phyloP scores from a whole-genome alignment of 2,329 filamentous ascomycete genomes.

The Proliferodiscus dingleyae region DNA sequence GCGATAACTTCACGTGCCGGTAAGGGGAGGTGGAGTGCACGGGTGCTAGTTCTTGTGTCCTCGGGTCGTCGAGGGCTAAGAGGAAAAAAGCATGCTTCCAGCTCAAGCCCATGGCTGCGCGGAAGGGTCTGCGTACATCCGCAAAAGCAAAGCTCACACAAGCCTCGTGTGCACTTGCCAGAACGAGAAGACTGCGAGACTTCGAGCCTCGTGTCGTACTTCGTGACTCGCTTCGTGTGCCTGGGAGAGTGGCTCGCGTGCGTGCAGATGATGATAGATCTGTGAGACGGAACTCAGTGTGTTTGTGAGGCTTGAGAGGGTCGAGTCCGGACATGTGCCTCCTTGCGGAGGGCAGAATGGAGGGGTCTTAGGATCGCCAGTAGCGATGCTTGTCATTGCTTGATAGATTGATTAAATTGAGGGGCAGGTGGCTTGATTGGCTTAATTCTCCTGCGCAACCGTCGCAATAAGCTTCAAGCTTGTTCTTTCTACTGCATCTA shows the following conservation, averaged over 20 bases:
- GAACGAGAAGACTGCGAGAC: background rate
- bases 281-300: no score
- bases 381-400: background rate
- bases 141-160: background rate
- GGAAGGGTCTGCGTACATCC: background rate
- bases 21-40: background rate
- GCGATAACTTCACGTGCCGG: conserved; percentile 1
- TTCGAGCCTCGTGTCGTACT: background rate
- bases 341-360: conserved; percentile 11
- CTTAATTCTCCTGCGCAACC: background rate
- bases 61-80: background rate
- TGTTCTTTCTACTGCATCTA: background rate
- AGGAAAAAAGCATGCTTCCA: background rate
- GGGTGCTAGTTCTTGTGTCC: conserved; percentile 1
- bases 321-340: conserved; percentile 8
- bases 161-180: background rate
- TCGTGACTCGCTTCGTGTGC: background rate
- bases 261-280: no score
- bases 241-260: no score
- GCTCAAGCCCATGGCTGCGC: background rate
- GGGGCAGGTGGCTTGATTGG: conserved; percentile 5
- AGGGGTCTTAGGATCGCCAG: background rate
- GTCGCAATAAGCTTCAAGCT: background rate
- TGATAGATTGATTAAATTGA: conserved; percentile 9
- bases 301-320: no score